These are phyloP conservation scores for Nakazawaea ishiwadae DNA, from an alignment of 805 yeast genomes.

Conservation along the genomic window DNA sequence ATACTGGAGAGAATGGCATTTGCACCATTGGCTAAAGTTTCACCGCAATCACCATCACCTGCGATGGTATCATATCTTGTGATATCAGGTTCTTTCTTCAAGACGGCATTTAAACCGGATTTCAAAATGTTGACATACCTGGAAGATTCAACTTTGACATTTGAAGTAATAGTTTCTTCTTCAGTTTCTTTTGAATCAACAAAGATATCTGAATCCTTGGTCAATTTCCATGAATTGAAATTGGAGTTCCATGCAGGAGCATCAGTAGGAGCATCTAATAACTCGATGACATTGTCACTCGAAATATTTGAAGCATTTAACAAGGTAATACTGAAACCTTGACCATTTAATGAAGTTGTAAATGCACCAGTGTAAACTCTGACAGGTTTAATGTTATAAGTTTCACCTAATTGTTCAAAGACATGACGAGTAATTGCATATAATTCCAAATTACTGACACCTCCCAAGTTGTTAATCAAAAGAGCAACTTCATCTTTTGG, in stretches of 20 bases:
- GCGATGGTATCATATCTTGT: constrained; percentile 37
- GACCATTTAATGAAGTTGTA: constrained; percentile 87
- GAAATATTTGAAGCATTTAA: constrained; percentile 60
- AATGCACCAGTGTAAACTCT: constrained; percentile 72
- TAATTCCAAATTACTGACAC: constrained; percentile 77
- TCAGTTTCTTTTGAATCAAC: constrained; percentile 25
- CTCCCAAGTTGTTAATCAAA: constrained; percentile 83
- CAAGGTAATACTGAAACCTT: constrained; percentile 84
- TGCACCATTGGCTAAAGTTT: constrained; percentile 31
- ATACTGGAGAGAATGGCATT: constrained; percentile 29
- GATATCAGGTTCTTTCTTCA: constrained; percentile 52
- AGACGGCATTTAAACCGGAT: constrained; percentile 45
- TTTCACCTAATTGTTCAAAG: constrained; percentile 42
- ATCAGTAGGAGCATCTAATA: constrained; percentile 66
- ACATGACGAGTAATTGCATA: constrained; percentile 66
- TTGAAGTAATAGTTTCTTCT: constrained; percentile 26
- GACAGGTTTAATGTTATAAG: constrained; percentile 55
- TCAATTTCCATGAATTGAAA: constrained; percentile 22
- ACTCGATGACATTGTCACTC: constrained; percentile 39
- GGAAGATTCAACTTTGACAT: constrained; percentile 25
- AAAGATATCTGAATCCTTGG: constrained; percentile 18
- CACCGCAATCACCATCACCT: constrained; percentile 43
- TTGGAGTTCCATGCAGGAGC: constrained; percentile 80
- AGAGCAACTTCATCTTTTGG: constrained; percentile 59
- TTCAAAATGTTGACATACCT: constrained; percentile 31